These are phyloP conservation scores for Phytophthora ohioensis DNA, from an alignment of 352 stramenopile genomes.

Conservation along the genomic window DNA sequence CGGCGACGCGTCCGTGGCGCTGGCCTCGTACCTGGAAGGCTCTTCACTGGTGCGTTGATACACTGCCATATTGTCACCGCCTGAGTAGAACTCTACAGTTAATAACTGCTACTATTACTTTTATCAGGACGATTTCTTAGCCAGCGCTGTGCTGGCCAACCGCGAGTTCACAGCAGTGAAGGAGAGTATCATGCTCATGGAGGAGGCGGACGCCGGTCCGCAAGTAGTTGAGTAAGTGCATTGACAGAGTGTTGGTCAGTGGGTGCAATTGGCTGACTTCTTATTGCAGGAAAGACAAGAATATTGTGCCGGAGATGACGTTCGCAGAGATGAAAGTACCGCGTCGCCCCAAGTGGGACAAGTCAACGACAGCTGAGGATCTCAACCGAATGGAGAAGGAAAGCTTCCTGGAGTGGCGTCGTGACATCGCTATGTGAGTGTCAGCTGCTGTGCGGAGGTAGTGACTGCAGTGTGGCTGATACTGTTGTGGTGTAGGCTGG, in stretches of 20 bases:
- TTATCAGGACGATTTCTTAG: conserved; percentile 92
- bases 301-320: conserved; percentile 80
- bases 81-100: too few relatives aligned
- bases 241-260: not conserved
- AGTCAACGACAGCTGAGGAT: conserved; percentile 95
- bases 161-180: conserved; percentile 93
- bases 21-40: conserved; percentile 88
- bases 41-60: conserved; percentile 72
- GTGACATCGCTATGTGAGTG: conserved; percentile 93
- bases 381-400: conserved; percentile 97
- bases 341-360: conserved; percentile 95
- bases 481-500: conserved; percentile 51
- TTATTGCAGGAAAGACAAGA: conserved; percentile 54
- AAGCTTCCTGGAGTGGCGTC: conserved; percentile 98
- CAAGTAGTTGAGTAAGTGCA: conserved; percentile 65
- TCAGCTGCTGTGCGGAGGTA: not conserved
- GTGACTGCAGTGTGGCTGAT: conserved; percentile 18
- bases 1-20: conserved; percentile 78
- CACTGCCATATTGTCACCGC: not conserved
- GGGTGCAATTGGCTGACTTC: not conserved
- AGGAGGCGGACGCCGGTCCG: conserved; percentile 61
- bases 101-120: conserved; percentile 7
- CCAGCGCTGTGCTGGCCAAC: conserved; percentile 92
- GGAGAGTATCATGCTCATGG: conserved; percentile 87
- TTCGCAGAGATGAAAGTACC: conserved; percentile 98